Evolutionary conservation across 495 filamentous ascomycete species (phyloP), one percentile per base, ranked within the genome.

Genomic region (Tuber brumale): DNA sequence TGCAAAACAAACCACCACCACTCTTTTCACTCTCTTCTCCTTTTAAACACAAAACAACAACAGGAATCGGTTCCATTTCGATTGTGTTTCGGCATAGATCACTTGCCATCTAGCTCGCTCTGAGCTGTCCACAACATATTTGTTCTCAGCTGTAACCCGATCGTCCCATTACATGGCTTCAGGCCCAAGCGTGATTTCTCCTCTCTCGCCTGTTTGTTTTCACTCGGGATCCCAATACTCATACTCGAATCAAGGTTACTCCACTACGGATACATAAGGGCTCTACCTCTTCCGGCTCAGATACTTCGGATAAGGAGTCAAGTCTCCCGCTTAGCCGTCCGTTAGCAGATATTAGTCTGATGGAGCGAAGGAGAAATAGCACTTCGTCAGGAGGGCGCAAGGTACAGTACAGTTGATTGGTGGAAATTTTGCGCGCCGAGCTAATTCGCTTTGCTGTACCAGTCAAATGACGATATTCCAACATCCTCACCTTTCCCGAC

Each of bases 331-430:
- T 87, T 75, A 86, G 86, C 71, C 86, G 87, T 31, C 86, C 89
- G 35, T 84, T 90, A 70, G 88, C 88, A 76, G 89, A 90, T 80
- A 85, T 90, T 71, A 87, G 86, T 51, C 87, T 87, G 42, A 88
- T 86, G 37, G 88, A 89, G 80, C 85, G 86, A 81, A 80, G 89
- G 80, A 83, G 87, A 74, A 95, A 96, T 82, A 95, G 93, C 61
- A 89, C 85, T 93, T 89, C 89, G 90, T 77, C 69, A 86, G 85
- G 85, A 85, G 79, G 85, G 57, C 57, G 57, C 57, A 66, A 66
- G 57, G 57, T 66, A 66, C 12, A 12, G 57, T 19, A 14, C 27
- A 66, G 18, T 66, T 35, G 57, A 66, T 66, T 66, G 57, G 57
- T 66, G 57, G 57, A 66, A 7, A 35, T 31, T 66, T 35, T 66